These are phyloP conservation scores for Vitis amurensis DNA, from an alignment of 164 flowering plant species.

Conservation along the genomic window DNA sequence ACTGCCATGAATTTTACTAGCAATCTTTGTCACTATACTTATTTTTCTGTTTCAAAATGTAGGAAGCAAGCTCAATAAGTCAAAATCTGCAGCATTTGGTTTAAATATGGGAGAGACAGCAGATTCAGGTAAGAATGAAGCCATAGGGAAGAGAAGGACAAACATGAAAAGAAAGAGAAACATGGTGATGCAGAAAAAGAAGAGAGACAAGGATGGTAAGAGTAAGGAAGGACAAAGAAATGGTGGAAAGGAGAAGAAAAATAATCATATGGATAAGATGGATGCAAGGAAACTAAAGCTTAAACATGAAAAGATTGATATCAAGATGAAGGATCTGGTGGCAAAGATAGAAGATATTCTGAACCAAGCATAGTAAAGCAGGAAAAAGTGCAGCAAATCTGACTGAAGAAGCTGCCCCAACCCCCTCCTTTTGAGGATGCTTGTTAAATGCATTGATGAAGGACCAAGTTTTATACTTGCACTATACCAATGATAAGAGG, in stretches of 20 bases:
- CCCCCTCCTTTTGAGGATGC: background rate
- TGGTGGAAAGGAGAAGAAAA: conserved; percentile 42
- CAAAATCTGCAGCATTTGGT: background rate
- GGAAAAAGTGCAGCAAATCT: conserved; percentile 14
- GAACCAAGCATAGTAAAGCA: conserved; percentile 35
- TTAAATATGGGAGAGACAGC: conserved; percentile 40
- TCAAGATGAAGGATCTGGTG: conserved; percentile 45
- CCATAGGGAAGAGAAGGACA: conserved; percentile 9
- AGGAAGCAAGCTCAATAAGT: background rate
- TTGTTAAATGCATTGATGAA: background rate
- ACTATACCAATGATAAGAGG: too few species aligned
- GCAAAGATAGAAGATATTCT: conserved; percentile 49
- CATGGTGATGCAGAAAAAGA: conserved; percentile 15
- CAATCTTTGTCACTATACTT: too few species aligned
- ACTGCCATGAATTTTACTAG: too few species aligned
- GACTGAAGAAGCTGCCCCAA: background rate
- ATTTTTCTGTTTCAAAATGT: too few species aligned
- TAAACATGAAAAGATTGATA: conserved; percentile 55
- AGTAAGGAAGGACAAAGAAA: conserved; percentile 18
- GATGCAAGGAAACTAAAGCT: conserved; percentile 43
- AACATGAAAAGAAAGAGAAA: conserved; percentile 15
- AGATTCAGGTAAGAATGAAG: conserved; percentile 19
- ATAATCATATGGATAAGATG: conserved; percentile 59
- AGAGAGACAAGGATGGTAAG: conserved; percentile 22
- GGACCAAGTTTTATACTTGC: background rate